Base-by-base conservation (phyloP, 768 basidiomycete species). In the Pleurotus citrinopileatus region DNA sequence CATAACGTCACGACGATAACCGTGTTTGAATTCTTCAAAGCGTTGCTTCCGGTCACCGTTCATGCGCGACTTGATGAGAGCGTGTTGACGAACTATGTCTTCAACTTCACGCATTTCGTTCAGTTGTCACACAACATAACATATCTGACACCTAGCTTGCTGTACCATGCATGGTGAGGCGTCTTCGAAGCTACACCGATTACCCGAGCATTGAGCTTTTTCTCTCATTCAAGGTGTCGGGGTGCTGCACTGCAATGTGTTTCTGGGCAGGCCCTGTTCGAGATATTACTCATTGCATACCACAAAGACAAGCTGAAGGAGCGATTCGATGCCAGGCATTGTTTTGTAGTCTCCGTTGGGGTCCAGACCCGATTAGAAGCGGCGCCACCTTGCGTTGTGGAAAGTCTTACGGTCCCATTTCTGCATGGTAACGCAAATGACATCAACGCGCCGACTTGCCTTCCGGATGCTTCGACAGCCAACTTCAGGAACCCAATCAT, bases 51-150 rank as follows among this genome's bases (percentile, higher is more conserved):
- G 38, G 28, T 23, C 15, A 12, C 23, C 26, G 32, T 52, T 22
- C 20, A 37, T 22, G 8, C 23, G n/a, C 9, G 22, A 17, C 32
- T 40, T 22, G 10, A 36, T 22, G 28, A 52, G 32, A 2, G 3
- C 3, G 22, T 10, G 22, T 26, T 52, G n/a, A 27, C 26, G n/a
- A 13, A 17, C 19, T n/a, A 26, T 20, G 25, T 54, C 17, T n/a
- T 45, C 53, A 54, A 54, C 36, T 54, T 54, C 27, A 54, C 42
- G 8, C 43, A 54, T 28, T 54, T 54, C 34, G 42, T 29, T 42
- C 53, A 43, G 27, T 20, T 54, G n/a, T 54, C 43, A n/a, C 13
- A 28, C 37, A 17, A 36, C 32, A 29, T 54, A 20, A 28, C 20
- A 42, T 42, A 45, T 27, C 13, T 54, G 40, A 45, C 53, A 19